Base-by-base conservation (phyloP, 2,329 filamentous ascomycete species). In the Cucurbitaria berberidis region DNA sequence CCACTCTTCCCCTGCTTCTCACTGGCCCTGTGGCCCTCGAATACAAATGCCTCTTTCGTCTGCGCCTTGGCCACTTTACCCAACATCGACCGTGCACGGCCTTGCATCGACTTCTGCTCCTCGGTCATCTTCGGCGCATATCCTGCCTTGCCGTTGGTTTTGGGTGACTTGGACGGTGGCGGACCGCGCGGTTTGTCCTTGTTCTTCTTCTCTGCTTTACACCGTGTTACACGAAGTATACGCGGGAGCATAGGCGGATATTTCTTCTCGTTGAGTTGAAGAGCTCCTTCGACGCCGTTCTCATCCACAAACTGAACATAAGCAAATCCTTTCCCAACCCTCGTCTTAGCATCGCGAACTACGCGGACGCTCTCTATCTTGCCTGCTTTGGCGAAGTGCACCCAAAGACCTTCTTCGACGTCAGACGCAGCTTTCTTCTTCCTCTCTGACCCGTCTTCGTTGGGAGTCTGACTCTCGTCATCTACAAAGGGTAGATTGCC, bases 401-500 rank as follows among this genome's bases (percentile, higher is more conserved):
- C 84, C 92, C 92, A 96, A 2, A 96, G 83, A 5, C 95, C 95
- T 78, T 99, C 95, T 74, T 98, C 93, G 10, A 96, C 81, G 74
- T 98, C 93, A 32, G 90, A 87, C 1, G 92, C 90, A 8, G 85
- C 81, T 69, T 89, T 90, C 62, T 83, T 86, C 76, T 90, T 91
- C 34, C 29, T 66, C 30, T 90, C 90, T 67, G 87, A 84, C 45
- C 85, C 87, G 35, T 86, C 86, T 29, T 87, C 82, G 44, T 77
- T 77, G 39, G 81, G 84, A 19, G 89, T 77, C 45, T 89, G 81
- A 34, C 85, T 89, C 77, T 97, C 93, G 62, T 97, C 91, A 68
- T 97, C 93, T 15, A 99, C 91, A 68, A 99, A 99, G 44, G 91
- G 92, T 1, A 99, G 83, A 70, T 99, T 99, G 41, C 95, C 95